phyloP scores from a whole-genome alignment of 495 filamentous ascomycete genomes.

The Schizothecium vesticola region DNA sequence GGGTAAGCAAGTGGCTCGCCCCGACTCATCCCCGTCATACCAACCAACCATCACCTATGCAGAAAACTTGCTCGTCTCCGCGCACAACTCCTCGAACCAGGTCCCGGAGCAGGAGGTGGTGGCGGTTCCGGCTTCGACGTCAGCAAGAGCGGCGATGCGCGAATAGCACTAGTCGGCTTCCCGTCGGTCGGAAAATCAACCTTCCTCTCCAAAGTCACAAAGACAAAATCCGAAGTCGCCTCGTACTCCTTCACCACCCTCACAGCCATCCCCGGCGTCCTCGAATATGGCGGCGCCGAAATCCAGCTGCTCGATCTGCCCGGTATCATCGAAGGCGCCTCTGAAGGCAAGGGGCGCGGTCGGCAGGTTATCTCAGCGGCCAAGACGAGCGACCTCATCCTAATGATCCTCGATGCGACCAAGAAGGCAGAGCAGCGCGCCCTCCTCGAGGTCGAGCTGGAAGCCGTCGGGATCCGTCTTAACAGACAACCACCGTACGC shows the following conservation, averaged over 20 bases:
- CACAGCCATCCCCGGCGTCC: slow-evolving; percentile 93
- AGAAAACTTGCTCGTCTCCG: slow-evolving; percentile 95
- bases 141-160: slow-evolving; percentile 92
- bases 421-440: slow-evolving; percentile 94
- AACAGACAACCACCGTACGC: slow-evolving; percentile 87
- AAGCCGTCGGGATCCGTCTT: slow-evolving; percentile 91
- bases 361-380: slow-evolving; percentile 98
- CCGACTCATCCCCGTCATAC: neutral
- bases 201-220: slow-evolving; percentile 97
- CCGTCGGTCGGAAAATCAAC: slow-evolving; percentile 99
- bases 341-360: slow-evolving; percentile 94
- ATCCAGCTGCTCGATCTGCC: slow-evolving; percentile 98
- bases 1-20: slow-evolving; percentile 52
- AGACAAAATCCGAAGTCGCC: slow-evolving; percentile 94
- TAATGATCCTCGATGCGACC: slow-evolving; percentile 97
- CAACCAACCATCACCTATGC: slow-evolving; percentile 17
- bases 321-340: slow-evolving; percentile 96
- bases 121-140: slow-evolving; percentile 85
- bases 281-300: slow-evolving; percentile 97
- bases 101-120: slow-evolving; percentile 71
- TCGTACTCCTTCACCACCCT: slow-evolving; percentile 97
- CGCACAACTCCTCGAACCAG: slow-evolving; percentile 92
- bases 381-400: slow-evolving; percentile 94
- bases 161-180: slow-evolving; percentile 95
- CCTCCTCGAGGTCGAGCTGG: slow-evolving; percentile 84